Base-by-base conservation (phyloP, 2,329 filamentous ascomycete genomes). In the Curvularia lunata region DNA sequence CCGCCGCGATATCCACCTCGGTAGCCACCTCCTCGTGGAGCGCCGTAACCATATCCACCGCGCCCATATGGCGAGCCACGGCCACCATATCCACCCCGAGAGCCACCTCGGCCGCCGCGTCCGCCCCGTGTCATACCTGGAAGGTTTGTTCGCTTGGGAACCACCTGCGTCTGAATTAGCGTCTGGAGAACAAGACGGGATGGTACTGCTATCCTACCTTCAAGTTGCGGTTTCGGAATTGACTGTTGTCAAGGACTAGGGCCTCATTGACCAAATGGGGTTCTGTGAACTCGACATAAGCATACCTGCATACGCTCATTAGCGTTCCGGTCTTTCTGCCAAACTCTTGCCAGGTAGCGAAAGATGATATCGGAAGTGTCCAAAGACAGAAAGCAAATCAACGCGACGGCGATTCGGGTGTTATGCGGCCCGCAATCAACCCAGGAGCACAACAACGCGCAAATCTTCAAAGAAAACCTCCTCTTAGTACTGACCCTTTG, bases 261-360 rank as follows among this genome's bases (percentile, higher is more conserved):
- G 95, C 95, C 77, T 96, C 91, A 47, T 91, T 92, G 63, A 99
- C 94, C 61, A 97, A 84, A 78, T 87, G 93, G 48, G 95, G 92
- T 80, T 98, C 95, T 59, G 91, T 90, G 76, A 99, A 99, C 80
- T 99, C 95, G 71, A 99, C 95, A 80, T 99, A 99, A 74, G 95
- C 95, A 81, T 99, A 99, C 65, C 93, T 97, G 79, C 77, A 79
- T 75, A 76, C 75, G 75, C 76, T 67, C 71, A 78, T 79, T 79
- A 79, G 77, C 76, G 79, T 78, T 78, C 79, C 81, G 76, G 82
- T 85, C 82, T 85, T 79, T 73, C 75, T 77, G 75, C 77, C 75
- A 77, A 77, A 73, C 77, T 79, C 77, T 79, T 85, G 83, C 83
- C 83, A 85, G 83, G 83, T 80, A 83, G 82, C 82, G 81, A 77